Evolutionary conservation across 352 stramenopile genomes (phyloP), one percentile per base, ranked within the genome.

Genomic region (Nothophytophthora sp.): DNA sequence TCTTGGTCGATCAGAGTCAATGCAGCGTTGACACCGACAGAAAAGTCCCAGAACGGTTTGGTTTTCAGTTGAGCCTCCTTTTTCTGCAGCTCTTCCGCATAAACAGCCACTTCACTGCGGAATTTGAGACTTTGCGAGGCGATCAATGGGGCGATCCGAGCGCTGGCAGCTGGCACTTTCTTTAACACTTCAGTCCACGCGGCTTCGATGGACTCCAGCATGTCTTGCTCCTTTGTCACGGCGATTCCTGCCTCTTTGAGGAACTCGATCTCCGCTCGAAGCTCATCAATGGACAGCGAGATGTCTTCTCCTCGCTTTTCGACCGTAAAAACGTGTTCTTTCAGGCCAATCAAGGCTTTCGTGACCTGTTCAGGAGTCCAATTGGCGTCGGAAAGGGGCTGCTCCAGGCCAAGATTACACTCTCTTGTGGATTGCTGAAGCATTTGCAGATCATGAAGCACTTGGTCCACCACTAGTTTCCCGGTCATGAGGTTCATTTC

Each of bases 401-500:
- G 72, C n/a, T 93, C 76, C 11, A 92, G 60, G 0, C 83, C 83
- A 13, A 83, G 53, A 19, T 80, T 81, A 35, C 83, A 90, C n/a
- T 91, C 75, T 37, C 76, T 68, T 2, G 71, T 88, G 0, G 76
- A 79, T 22, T 85, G 51, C 36, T 88, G 75, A 0, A 93, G 63
- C 23, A 35, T 37, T 25, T 88, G 76, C 13, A 93, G 60, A 32
- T 93, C 81, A 45, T 86, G 67, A 1, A 86, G 16, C 0, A 93
- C 53, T 42, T 90, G 73, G 25, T 90, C 83, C 8, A 90, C 37
- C 12, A 93, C 75, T 5, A 93, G 67, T 45, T 93, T 93, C 33
- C 83, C 83, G 11, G 77, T 93, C 64, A 93, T 78, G 18, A 89
- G 50, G 20, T 93, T 93, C 67, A 90, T 83, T 28, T 93, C 83